Conservation (phyloP, 192 early-diverging fungal species). For the Coemansia sp. region DNA sequence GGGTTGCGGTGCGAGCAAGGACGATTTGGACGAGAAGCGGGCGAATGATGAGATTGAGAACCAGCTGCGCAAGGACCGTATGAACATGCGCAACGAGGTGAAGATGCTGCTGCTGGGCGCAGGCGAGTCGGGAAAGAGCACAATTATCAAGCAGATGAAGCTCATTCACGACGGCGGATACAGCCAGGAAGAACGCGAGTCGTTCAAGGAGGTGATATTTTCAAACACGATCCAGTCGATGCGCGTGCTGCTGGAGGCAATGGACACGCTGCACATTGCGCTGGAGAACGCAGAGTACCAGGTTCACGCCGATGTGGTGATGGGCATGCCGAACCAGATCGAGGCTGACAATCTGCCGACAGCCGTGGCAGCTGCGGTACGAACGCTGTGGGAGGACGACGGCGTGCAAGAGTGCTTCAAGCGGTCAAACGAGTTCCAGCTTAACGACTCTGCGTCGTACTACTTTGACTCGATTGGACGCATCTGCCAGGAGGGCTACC, state of each 20-base stretch:
- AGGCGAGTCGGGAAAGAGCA: slow-evolving; percentile 96
- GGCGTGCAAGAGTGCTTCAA: slow-evolving; percentile 81
- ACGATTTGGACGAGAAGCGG: slow-evolving; percentile 80
- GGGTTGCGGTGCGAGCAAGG: slow-evolving; percentile 87
- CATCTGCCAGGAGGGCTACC: slow-evolving; percentile 75
- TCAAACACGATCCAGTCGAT: slow-evolving; percentile 95
- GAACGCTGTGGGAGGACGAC: slow-evolving; percentile 79
- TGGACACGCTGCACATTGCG: slow-evolving; percentile 80
- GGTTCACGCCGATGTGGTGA: slow-evolving; percentile 67
- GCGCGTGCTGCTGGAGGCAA: slow-evolving; percentile 93
- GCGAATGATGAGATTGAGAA: slow-evolving; percentile 90
- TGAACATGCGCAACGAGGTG: slow-evolving; percentile 82
- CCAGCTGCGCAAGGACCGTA: slow-evolving; percentile 79
- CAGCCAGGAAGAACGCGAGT: slow-evolving; percentile 82
- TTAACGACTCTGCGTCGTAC: slow-evolving; percentile 96
- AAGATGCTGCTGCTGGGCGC: slow-evolving; percentile 95
- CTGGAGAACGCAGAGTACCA: slow-evolving; percentile 71
- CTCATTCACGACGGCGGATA: slow-evolving; percentile 96
- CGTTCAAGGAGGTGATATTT: slow-evolving; percentile 95
- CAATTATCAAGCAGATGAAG: slow-evolving; percentile 98
- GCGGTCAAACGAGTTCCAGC: slow-evolving; percentile 87
- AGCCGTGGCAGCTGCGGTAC: slow-evolving; percentile 77
- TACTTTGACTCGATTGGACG: slow-evolving; percentile 95
- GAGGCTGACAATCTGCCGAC: slow-evolving; percentile 82
- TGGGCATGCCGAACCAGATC: slow-evolving; percentile 82